Evolutionary conservation across 768 basidiomycete species (phyloP).

Genomic region (Dendrothele bispora): DNA sequence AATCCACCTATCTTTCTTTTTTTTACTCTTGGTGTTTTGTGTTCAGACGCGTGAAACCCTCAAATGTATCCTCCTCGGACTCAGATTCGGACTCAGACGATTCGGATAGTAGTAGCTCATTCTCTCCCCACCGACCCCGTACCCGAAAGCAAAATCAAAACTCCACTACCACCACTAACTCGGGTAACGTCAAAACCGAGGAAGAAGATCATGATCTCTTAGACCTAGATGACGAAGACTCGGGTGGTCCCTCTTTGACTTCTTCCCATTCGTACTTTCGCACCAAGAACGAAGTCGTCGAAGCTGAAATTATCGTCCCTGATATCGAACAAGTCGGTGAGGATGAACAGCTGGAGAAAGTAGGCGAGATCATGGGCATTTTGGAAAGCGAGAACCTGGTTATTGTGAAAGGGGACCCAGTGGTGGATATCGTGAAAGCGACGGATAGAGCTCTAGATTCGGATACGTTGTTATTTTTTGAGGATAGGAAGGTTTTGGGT

Average conservation of each 20-base stretch:
- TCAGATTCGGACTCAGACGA: constrained; percentile 41
- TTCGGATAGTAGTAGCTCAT: too few species aligned
- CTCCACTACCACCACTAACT: too few species aligned
- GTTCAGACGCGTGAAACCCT: too few species aligned
- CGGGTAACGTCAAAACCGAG: constrained; percentile 10
- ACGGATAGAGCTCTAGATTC: constrained; percentile 76
- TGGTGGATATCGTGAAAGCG: constrained; percentile 40
- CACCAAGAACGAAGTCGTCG: constrained; percentile 71
- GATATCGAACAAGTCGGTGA: constrained; percentile 60
- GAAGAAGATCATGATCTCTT: constrained; percentile 39
- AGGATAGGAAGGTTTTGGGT: constrained; percentile 87
- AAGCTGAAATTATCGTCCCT: constrained; percentile 61
- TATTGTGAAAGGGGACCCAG: constrained; percentile 65
- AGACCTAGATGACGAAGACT: constrained; percentile 66
- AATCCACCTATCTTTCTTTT: too few species aligned
- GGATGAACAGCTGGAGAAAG: constrained; percentile 68
- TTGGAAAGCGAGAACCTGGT: constrained; percentile 71
- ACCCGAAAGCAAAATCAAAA: too few species aligned
- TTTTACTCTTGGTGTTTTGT: too few species aligned
- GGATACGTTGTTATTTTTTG: constrained; percentile 88
- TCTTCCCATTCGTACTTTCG: constrained; percentile 47
- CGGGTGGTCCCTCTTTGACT: constrained; percentile 36
- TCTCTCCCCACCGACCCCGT: too few species aligned
- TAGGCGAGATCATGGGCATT: constrained; percentile 78
- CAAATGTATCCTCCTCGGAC: constrained; percentile 35